Evolutionary conservation across 1,284 basidiomycete species (phyloP), one percentile per base, ranked within the genome.

Genomic region (Rhodotorula sp.): DNA sequence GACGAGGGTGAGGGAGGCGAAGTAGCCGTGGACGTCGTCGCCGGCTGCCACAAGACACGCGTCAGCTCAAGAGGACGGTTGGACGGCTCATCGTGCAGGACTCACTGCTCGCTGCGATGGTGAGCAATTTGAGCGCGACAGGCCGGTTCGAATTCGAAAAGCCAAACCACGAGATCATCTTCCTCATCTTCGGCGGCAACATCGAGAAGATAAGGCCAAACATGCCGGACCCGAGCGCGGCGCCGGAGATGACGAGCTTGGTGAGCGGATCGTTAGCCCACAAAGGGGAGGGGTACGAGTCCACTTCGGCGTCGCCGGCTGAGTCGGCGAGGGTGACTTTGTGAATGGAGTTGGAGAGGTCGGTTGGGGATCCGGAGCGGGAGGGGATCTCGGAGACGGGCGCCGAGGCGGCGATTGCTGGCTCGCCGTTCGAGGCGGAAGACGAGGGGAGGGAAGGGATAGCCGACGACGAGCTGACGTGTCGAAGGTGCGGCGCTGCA

Each of bases 221-320:
- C 63, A 69, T 54, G 18, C 68, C 76, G 2, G 64, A 67, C 0
- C 76, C 76, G 24, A 76, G 68, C 1, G 71, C 64, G 2, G 73
- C 70, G 1, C 74, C 73, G 10, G 46, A 53, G 51, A 77, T 71
- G 47, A 70, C 44, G 48, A 74, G 55, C 4, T 68, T 71, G 46
- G 70, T 68, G 28, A 76, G 52, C 22, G 72, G 64, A 51, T 74
- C 74, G 16, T 70, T 55, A n/a, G 64, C 62, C 75, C 76, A 76
- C 20, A 63, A 37, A 24, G 74, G 67, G n/a, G 64, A 44, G n/a
- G 73, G 75, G 13, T 66, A 54, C 8, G 31, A 28, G 30, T 62
- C 53, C 4, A 22, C 40, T 28, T 52, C 60, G 2, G n/a, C 37
- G n/a, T 31, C 11, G 15, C 50, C 51, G 9, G 59, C 48, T 31